phyloP scores from a whole-genome alignment of 371 early-diverging fungal genomes.

The Lichtheimia corymbifera region DNA sequence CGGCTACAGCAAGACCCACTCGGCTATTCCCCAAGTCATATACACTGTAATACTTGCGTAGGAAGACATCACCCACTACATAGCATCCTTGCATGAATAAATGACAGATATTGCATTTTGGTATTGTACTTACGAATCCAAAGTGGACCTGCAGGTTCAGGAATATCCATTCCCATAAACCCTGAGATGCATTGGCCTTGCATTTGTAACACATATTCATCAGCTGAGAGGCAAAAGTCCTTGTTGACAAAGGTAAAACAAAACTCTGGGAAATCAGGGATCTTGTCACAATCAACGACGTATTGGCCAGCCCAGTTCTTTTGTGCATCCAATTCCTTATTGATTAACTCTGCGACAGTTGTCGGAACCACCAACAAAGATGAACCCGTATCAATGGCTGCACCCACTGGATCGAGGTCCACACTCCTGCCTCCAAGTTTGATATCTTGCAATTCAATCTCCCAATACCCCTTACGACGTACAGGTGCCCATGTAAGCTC shows the following conservation, averaged over 20 bases:
- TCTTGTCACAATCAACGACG: conserved; percentile 68
- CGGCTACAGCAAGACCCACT: conserved; percentile 70
- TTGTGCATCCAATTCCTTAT: conserved; percentile 82
- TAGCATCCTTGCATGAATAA: neutral
- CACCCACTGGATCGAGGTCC: conserved; percentile 55
- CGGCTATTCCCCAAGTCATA: conserved; percentile 87
- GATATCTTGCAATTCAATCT: conserved; percentile 76
- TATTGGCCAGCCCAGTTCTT: conserved; percentile 88
- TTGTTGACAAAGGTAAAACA: conserved; percentile 74
- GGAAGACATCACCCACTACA: conserved; percentile 87
- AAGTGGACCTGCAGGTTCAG: conserved; percentile 58
- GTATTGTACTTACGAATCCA: conserved; percentile 36
- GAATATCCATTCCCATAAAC: conserved; percentile 89
- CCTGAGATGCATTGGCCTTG: conserved; percentile 87
- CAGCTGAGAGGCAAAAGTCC: conserved; percentile 39
- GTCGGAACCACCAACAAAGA: conserved; percentile 79
- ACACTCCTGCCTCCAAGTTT: conserved; percentile 69
- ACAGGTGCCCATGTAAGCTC: conserved; percentile 79
- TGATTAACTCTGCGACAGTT: conserved; percentile 78
- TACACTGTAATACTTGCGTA: conserved; percentile 89
- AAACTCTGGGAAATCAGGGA: conserved; percentile 71
- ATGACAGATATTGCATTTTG: neutral
- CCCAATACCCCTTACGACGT: conserved; percentile 91
- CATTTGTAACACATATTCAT: conserved; percentile 84
- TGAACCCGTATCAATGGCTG: conserved; percentile 81